phyloP scores from a whole-genome alignment of 1,284 basidiomycete genomes.

The Phellopilus nigrolimitatus region DNA sequence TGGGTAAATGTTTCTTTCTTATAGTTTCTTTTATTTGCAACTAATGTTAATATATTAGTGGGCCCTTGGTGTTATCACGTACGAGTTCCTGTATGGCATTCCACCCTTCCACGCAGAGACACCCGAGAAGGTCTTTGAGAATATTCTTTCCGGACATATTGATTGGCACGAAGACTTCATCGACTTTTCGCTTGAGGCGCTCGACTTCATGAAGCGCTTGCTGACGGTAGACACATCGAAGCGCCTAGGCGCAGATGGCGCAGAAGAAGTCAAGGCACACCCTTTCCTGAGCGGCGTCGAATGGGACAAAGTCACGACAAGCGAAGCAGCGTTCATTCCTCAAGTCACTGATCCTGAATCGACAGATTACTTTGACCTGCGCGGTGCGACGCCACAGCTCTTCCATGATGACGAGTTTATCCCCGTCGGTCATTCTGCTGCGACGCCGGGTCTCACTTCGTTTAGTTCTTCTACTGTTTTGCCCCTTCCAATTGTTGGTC shows the following conservation, averaged over 20 bases:
- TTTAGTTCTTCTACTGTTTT: constrained; percentile 35
- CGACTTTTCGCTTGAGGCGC: constrained; percentile 83
- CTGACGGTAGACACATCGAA: constrained; percentile 78
- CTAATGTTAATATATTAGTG: constrained; percentile 48
- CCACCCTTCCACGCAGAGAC: constrained; percentile 98
- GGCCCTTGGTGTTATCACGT: constrained; percentile 97
- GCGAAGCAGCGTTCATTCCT: constrained; percentile 93
- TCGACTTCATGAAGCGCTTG: constrained; percentile 87
- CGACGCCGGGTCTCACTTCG: constrained; percentile 42
- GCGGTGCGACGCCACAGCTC: constrained; percentile 84
- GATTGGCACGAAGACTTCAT: constrained; percentile 95
- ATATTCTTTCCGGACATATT: constrained; percentile 93
- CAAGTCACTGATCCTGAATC: constrained; percentile 94
- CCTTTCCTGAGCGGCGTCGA: constrained; percentile 89
- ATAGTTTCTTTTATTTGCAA: not conserved
- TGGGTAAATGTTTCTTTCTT: constrained; percentile 60
- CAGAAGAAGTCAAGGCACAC: constrained; percentile 91
- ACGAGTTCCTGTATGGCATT: constrained; percentile 96
- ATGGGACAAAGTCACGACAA: constrained; percentile 87
- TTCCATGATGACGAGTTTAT: constrained; percentile 82
- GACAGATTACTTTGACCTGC: constrained; percentile 98
- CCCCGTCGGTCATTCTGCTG: constrained; percentile 42
- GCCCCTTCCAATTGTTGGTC: constrained; percentile 43
- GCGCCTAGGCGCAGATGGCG: constrained; percentile 85
- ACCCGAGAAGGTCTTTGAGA: constrained; percentile 97